Percentiles rank a stretch among this genome's conserved stretches.
Conservation (phyloP, 2,329 filamentous ascomycete genomes). For the Neofusicoccum kwambonambiense region DNA sequence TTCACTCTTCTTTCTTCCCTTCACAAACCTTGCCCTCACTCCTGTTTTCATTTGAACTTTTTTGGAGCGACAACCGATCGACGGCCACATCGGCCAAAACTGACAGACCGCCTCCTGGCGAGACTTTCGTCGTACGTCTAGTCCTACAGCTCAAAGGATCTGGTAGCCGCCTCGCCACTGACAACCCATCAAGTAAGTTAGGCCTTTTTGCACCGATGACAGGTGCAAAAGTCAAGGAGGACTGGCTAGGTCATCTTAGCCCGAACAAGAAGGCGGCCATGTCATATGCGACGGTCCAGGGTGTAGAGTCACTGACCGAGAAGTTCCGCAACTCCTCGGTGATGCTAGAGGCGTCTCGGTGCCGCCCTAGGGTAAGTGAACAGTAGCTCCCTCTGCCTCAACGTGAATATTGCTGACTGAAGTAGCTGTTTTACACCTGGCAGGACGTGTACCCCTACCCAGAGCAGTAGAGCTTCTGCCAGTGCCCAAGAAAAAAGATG, state of each 20-base stretch:
- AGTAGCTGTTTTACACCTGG: constrained; percentile 49
- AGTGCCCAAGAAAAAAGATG: too few relatives aligned
- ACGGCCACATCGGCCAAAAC: too few relatives aligned
- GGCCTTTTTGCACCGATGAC: constrained; percentile 52
- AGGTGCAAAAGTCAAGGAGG: constrained; percentile 57
- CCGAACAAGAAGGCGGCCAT: constrained; percentile 85
- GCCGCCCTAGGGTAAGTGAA: constrained; percentile 71
- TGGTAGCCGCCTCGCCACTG: too few relatives aligned
- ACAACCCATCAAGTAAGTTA: too few relatives aligned
- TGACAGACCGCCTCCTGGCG: too few relatives aligned
- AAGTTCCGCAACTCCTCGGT: constrained; percentile 97
- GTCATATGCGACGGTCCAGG: constrained; percentile 95
- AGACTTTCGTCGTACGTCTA: too few relatives aligned
- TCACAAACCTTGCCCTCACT: too few relatives aligned
- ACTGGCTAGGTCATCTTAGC: constrained; percentile 41
- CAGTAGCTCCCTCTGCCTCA: constrained; percentile 13
- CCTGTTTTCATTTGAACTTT: too few relatives aligned
- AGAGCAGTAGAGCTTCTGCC: constrained; percentile 24
- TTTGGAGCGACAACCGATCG: too few relatives aligned
- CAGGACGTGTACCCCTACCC: constrained; percentile 41
- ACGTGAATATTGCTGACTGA: constrained; percentile 2
- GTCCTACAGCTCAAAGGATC: too few relatives aligned
- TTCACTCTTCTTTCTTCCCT: too few relatives aligned
- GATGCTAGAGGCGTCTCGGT: constrained; percentile 80
- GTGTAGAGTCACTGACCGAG: constrained; percentile 83